These are phyloP conservation scores for Niveomyces coronatus DNA, from an alignment of 2,329 filamentous ascomycete species.

Conservation along the genomic window DNA sequence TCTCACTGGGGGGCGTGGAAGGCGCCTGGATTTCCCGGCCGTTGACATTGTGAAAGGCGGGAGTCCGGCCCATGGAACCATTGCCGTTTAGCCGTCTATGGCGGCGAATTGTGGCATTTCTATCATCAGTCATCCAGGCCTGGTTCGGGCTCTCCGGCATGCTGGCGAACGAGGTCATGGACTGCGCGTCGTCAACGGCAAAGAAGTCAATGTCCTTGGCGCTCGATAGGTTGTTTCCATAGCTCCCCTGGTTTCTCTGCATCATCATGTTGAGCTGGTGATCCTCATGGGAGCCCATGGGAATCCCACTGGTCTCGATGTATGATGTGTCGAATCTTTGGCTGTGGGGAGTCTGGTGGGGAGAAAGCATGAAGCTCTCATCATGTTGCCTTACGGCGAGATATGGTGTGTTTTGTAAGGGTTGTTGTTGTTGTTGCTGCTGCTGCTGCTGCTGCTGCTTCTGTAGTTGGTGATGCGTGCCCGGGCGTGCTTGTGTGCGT, in stretches of 20 bases:
- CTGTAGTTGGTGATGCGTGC: slow-evolving; percentile 31
- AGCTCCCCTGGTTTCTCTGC: slow-evolving; percentile 36
- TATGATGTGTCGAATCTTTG: slow-evolving; percentile 41
- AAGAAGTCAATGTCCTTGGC: slow-evolving; percentile 42
- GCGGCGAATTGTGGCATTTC: slow-evolving; percentile 32
- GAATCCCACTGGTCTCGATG: slow-evolving; percentile 32
- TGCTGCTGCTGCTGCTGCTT: no score
- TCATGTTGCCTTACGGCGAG: slow-evolving; percentile 23
- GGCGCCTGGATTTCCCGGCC: slow-evolving; percentile 39
- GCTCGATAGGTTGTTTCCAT: slow-evolving; percentile 29
- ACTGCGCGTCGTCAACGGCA: slow-evolving; percentile 33
- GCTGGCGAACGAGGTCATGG: slow-evolving; percentile 39
- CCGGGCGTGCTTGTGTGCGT: slow-evolving; percentile 66
- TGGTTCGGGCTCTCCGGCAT: slow-evolving; percentile 38
- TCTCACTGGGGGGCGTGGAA: slow-evolving; percentile 52
- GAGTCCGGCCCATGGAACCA: slow-evolving; percentile 49
- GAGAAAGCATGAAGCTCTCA: slow-evolving; percentile 48
- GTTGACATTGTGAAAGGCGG: slow-evolving; percentile 47
- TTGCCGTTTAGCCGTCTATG: slow-evolving; percentile 44
- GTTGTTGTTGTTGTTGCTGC: no score
- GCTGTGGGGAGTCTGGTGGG: slow-evolving; percentile 43
- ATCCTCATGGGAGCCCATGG: slow-evolving; percentile 36
- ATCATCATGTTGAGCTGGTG: slow-evolving; percentile 35
- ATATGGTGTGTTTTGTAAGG: slow-evolving; percentile 15
- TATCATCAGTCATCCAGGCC: slow-evolving; percentile 42